phyloP scores from a whole-genome alignment of 2,329 filamentous ascomycete genomes.

The Xylariales sp. region DNA sequence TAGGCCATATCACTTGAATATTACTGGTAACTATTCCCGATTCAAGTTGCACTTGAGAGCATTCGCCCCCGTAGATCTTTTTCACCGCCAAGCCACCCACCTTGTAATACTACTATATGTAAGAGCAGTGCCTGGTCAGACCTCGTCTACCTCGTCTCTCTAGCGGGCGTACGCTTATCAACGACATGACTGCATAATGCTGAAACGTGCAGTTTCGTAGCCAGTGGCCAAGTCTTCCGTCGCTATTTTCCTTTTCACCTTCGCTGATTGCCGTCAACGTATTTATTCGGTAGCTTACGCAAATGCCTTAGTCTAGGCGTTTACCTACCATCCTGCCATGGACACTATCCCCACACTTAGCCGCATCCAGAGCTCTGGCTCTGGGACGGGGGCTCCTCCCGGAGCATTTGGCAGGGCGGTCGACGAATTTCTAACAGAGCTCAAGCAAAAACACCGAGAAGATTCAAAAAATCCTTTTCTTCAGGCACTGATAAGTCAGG shows the following conservation, averaged over 20 bases:
- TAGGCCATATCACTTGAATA: neutral
- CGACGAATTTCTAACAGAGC: slow-evolving; percentile 23
- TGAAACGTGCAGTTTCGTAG: neutral
- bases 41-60: neutral
- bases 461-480: slow-evolving; percentile 27
- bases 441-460: slow-evolving; percentile 28
- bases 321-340: neutral
- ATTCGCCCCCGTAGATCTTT: slow-evolving; percentile 1
- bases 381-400: neutral
- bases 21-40: neutral
- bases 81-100: neutral
- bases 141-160: too few species aligned
- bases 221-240: neutral
- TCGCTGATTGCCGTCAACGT: neutral
- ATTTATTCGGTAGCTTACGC: neutral
- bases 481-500: slow-evolving; percentile 14
- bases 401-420: slow-evolving; percentile 22
- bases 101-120: neutral
- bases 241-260: neutral
- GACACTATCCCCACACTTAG: neutral
- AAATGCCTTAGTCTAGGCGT: neutral
- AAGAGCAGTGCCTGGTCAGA: too few species aligned
- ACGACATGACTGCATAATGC: neutral
- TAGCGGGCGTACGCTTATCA: too few species aligned
- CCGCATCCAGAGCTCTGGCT: neutral